Evolutionary conservation across 352 stramenopile genomes (phyloP).

Genomic region (Pythium graminicola): DNA sequence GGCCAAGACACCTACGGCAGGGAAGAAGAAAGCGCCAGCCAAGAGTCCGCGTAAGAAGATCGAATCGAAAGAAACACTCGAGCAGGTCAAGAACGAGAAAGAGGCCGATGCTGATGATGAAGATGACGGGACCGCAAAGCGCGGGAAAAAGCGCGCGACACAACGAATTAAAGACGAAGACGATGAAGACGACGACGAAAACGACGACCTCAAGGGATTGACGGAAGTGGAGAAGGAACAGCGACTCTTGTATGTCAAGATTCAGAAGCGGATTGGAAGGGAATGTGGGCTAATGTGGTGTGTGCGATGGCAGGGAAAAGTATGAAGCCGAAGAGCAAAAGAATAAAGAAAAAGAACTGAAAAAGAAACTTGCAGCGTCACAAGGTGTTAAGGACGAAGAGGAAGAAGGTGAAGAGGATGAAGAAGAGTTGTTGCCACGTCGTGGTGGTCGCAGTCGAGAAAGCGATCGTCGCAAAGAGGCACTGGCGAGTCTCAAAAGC

Average conservation of each 20-base stretch:
- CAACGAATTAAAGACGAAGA: slow-evolving; percentile 36
- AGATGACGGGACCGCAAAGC: slow-evolving; percentile 22
- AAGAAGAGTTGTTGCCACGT: slow-evolving; percentile 38
- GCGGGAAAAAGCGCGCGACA: slow-evolving; percentile 29
- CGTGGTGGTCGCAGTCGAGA: slow-evolving; percentile 54
- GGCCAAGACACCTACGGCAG: slow-evolving; percentile 24
- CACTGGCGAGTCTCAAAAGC: slow-evolving; percentile 67
- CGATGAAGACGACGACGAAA: slow-evolving; percentile 44
- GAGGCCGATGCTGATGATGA: slow-evolving; percentile 58
- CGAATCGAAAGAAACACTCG: slow-evolving; percentile 30
- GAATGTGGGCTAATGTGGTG: background rate
- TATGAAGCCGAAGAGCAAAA: slow-evolving; percentile 80
- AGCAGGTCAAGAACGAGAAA: slow-evolving; percentile 39
- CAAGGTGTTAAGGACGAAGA: slow-evolving; percentile 40
- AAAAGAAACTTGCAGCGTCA: slow-evolving; percentile 64
- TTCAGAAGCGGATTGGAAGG: background rate
- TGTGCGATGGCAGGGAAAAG: slow-evolving; percentile 40
- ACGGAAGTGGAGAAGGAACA: slow-evolving; percentile 87
- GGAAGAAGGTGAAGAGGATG: slow-evolving; percentile 38
- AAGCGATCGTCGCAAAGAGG: slow-evolving; percentile 71
- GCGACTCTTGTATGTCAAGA: slow-evolving; percentile 47
- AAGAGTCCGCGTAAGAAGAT: slow-evolving; percentile 25
- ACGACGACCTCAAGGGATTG: slow-evolving; percentile 60
- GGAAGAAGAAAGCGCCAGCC: slow-evolving; percentile 20
- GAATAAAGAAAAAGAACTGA: slow-evolving; percentile 76